phyloP scores from a whole-genome alignment of 805 yeast genomes.

The Wickerhamomyces xylosicus region DNA sequence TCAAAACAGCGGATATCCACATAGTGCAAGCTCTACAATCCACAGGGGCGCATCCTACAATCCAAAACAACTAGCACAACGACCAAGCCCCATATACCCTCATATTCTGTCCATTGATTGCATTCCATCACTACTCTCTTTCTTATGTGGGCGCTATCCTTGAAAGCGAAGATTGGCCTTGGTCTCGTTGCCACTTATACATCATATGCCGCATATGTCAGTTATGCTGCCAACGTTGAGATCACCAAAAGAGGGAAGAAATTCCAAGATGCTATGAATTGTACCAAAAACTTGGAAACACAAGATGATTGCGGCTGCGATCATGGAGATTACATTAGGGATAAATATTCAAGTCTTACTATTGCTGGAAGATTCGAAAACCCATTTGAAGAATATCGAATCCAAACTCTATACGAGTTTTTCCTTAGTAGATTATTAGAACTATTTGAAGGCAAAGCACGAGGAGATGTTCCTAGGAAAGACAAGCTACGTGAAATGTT shows the following conservation, averaged over 20 bases:
- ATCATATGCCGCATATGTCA: constrained; percentile 54
- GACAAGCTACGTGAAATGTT: constrained; percentile 42
- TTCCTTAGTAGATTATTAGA: constrained; percentile 63
- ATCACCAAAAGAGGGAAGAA: constrained; percentile 34
- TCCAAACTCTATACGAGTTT: constrained; percentile 85
- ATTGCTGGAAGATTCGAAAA: constrained; percentile 77
- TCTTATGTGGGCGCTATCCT: constrained; percentile 2
- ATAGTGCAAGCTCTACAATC: too few species aligned
- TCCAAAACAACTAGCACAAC: not conserved
- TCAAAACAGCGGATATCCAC: too few species aligned
- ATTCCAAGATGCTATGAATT: constrained; percentile 12
- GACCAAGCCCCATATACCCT: not conserved
- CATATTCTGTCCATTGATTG: too few species aligned
- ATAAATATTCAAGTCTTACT: constrained; percentile 35
- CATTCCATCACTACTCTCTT: not conserved
- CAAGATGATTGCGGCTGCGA: constrained; percentile 13
- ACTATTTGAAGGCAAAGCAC: constrained; percentile 44
- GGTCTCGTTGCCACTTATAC: constrained; percentile 40
- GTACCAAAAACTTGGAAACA: constrained; percentile 3
- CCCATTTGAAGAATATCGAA: constrained; percentile 84
- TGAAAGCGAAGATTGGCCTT: constrained; percentile 18
- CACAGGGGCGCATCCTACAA: too few species aligned
- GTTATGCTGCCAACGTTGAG: constrained; percentile 41
- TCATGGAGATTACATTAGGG: constrained; percentile 11
- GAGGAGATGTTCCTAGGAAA: constrained; percentile 47